Percentiles rank a stretch among this genome's conserved stretches.
Conservation (phyloP, 192 early-diverging fungal genomes). For the Coemansia sp. region DNA sequence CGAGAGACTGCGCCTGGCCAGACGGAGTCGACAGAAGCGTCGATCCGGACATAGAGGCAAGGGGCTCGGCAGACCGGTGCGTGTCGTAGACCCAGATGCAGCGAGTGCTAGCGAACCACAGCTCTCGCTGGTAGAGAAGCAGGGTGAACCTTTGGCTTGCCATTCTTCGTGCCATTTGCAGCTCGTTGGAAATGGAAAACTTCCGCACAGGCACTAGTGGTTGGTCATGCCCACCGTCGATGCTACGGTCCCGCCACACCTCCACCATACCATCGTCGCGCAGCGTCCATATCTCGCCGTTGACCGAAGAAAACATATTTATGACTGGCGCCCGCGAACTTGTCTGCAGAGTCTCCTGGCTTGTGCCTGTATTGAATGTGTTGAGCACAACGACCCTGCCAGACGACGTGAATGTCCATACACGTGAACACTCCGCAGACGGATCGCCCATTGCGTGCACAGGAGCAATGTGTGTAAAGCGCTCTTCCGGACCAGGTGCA, state of each 20-base stretch:
- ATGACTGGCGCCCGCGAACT: constrained; percentile 15
- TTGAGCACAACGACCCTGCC: constrained; percentile 45
- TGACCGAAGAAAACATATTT: constrained; percentile 24
- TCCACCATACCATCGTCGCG: constrained; percentile 43
- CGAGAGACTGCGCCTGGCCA: constrained; percentile 14
- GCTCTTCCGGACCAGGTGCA: constrained; percentile 49
- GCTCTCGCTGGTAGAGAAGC: constrained; percentile 32
- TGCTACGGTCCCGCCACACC: constrained; percentile 41
- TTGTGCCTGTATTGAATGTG: constrained; percentile 17
- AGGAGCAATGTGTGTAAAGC: constrained; percentile 43
- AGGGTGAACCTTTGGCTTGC: constrained; percentile 13
- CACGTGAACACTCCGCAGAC: constrained; percentile 22
- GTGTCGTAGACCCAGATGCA: constrained; percentile 45
- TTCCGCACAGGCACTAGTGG: constrained; percentile 29
- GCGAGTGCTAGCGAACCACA: constrained; percentile 50
- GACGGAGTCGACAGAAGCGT: constrained; percentile 14
- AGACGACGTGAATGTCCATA: constrained; percentile 40
- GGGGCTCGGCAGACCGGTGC: constrained; percentile 15
- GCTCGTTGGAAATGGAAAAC: constrained; percentile 36
- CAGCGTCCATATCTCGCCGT: constrained; percentile 48
- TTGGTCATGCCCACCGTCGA: constrained; percentile 10
- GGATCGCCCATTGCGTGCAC: constrained; percentile 31
- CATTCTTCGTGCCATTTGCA: constrained; percentile 29
- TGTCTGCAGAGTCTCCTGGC: constrained; percentile 25
- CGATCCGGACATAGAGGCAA: constrained; percentile 18